Evolutionary conservation across 2,329 filamentous ascomycete species (phyloP), one percentile per base, ranked within the genome.

Genomic region (Aspergillus sp.): DNA sequence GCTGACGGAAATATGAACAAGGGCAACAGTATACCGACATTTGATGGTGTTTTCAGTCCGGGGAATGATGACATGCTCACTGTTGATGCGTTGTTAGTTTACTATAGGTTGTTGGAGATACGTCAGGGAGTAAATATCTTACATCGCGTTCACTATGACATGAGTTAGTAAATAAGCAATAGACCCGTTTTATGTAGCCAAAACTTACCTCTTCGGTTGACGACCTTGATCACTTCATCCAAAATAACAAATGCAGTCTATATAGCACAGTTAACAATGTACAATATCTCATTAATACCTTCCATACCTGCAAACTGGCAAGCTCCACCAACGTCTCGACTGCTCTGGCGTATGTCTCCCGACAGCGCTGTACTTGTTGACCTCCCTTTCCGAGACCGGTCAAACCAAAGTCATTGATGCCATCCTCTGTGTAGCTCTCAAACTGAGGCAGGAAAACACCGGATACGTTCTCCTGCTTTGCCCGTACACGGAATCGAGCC

Each of bases 31-130:
- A 35, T 31, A 59, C 78, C 55, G 72, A 84, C 84, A 98, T 72
- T 95, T 96, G 75, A 98, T 98, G n/a, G 93, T 98, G 62, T 97
- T 98, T 67, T 98, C 93, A 10, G 93, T 98, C 54, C 93, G 81
- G 9, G 93, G 93, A 59, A 98, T 98, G 57, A 98, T 97, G 57
- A 98, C 72, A 53, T 75, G 72, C 53, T 75, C 72, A 58, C 69
- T 72, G 39, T 32, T 35, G 5, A 26, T 29, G 13, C 11, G 40
- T 37, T 35, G 38, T 59, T 55, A 53, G 53, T 53, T 44, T 43
- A 5, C 10, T 6, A 5, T n/a, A 1, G 11, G 5, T 7, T 27
- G 12, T 39, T 7, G 7, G 10, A 7, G 5, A 28, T 27, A 37
- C 26, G 8, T 5, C n/a, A 32, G 27, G 12, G 12, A 30, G 30